Evolutionary conservation across 208 protist genomes (phyloP), one percentile per base, ranked within the genome.

Genomic region (Naegleria gruberi): DNA sequence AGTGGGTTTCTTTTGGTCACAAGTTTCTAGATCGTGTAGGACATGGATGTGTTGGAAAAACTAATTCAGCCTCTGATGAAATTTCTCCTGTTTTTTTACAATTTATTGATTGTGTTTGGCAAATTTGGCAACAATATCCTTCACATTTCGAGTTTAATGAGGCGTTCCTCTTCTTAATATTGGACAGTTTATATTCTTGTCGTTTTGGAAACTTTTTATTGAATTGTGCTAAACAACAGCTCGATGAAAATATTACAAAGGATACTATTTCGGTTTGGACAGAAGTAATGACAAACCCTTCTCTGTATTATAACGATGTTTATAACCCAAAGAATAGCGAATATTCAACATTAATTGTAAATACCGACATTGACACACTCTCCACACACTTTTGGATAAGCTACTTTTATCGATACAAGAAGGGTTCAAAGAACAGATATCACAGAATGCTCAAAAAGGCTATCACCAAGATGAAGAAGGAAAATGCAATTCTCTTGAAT

Each of bases 21-120:
- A 95, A 96, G 77, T 98, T 97, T 91, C 81, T 91, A 30, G 91
- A 93, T 23, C 90, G 96, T 43, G 90, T 87, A n/a, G 90, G 92
- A 44, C 89, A 91, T 90, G 73, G 42, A 44, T 90, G 41, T 85
- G 87, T 26, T 57, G 47, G 7, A 17, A 1, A 7, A 55, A 88
- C 23, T 41, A 30, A 10, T 40, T 8, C 12, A 10, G 19, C 42
- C 10, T 89, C 40, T 26, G 89, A 92, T 12, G 93, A 98, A 87
- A 90, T 91, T 7, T 96, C 97, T 7, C 98, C 98, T 34, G 96
- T 99, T 74, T 98, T 99, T 90, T 86, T 96, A 19, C 97, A 99
- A 92, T 99, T 96, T 90, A 92, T 99, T 51, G 97, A 99, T 89
- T 96, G 95, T 83, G 96, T 99, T 41, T 98, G 94, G 90, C 98